A percentile compares a stretch with the other conserved stretches of the same genome.
phyloP scores from a whole-genome alignment of 2,329 filamentous ascomycete species.

The Diplodia corticola region DNA sequence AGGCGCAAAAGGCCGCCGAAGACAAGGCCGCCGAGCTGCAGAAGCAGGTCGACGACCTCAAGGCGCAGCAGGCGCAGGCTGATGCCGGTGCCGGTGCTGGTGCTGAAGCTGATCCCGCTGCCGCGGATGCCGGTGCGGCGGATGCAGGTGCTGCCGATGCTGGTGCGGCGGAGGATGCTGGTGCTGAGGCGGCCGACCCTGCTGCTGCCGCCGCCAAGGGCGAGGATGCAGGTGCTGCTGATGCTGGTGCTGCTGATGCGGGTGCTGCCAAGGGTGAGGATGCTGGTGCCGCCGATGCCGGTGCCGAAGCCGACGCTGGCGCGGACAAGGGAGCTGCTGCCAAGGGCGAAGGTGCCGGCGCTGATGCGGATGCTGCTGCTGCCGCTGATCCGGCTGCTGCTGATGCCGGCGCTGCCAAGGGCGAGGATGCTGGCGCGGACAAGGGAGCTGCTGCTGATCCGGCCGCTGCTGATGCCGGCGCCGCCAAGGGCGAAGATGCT shows the following conservation, averaged over 20 bases:
- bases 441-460: not conserved
- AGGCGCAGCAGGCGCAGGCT: not conserved
- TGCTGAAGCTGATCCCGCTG: not conserved
- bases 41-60: not conserved
- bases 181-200: too few relatives aligned
- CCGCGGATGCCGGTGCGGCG: not conserved
- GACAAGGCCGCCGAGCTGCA: not conserved
- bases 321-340: not conserved
- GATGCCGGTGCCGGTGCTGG: not conserved
- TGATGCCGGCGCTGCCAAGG: not conserved
- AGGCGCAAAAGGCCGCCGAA: not conserved
- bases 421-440: not conserved
- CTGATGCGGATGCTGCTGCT: not conserved
- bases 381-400: not conserved
- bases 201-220: too few relatives aligned
- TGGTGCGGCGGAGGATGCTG: not conserved
- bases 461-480: not conserved
- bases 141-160: not conserved
- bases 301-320: not conserved
- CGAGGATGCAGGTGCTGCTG: not conserved
- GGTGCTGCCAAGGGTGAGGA: too few relatives aligned
- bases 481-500: not conserved
- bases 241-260: too few relatives aligned
- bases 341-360: not conserved
- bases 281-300: too few relatives aligned